Evolutionary conservation across 2,329 filamentous ascomycete genomes (phyloP), one percentile per base, ranked within the genome.

Genomic region (Monosporascus sp.): DNA sequence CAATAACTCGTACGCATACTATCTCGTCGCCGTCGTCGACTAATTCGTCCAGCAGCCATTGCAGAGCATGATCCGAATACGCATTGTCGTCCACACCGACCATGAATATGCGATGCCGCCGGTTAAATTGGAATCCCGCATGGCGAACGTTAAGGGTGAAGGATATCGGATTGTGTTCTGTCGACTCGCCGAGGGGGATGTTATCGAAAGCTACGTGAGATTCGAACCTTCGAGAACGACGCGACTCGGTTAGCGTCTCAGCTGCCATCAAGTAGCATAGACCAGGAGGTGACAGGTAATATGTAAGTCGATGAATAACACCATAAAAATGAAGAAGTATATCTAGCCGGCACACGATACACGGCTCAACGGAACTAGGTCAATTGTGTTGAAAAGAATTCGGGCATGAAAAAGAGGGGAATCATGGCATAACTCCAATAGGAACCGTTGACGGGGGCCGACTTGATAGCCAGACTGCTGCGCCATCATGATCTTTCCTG

Each of bases 1-100:
- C 91, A 44, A 96, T 82, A 2, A 96, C 92, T 50, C 90, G 82
- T 48, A 97, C 81, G 71, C 92, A 97, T 8, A 97, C 88, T 53
- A 97, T 87, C 71, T 96, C 91, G 67, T 97, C 92, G 19, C 92
- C 91, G 65, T 96, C 92, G 64, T 96, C 91, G 41, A 96, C 90
- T 52, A 96, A 79, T 72, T 96, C 91, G 64, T 95, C 90, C 40
- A 97, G 83, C 49, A 96, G 79, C 91, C 91, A 97, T 70, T 95
- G 90, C 19, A 97, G 77, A 17, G 92, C 92, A 71, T 93, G 94
- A 58, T 96, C 90, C 7, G 91, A 96, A 71, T 96, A 96, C 54
- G 90, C 83, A 63, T 96, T 91, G 64, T 93, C 89, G 71, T 96
- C 92, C 19, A 92, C 88, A 20, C 92, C 92, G 59, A 92, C 93